Percentiles rank a stretch among this genome's conserved stretches.
Conservation (phyloP, 2,329 filamentous ascomycete species). For the Sporothrix dimorphospora region DNA sequence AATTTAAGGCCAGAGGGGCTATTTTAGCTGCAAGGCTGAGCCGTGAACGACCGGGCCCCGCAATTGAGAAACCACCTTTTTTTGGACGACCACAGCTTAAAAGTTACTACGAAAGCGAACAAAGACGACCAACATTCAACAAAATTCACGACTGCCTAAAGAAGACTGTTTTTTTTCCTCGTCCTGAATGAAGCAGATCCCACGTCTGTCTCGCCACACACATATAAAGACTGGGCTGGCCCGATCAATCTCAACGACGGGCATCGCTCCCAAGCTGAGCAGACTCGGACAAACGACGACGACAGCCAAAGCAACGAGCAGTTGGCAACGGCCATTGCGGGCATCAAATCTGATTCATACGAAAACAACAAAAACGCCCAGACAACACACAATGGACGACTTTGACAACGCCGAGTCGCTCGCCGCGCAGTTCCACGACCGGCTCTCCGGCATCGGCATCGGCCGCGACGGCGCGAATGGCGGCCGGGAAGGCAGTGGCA, state of each 20-base stretch:
- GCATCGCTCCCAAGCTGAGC: background rate
- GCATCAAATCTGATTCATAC: background rate
- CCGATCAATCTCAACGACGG: background rate
- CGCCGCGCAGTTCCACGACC: slow-evolving; percentile 32
- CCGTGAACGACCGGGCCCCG: background rate
- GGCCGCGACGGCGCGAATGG: background rate
- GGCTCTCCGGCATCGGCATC: slow-evolving; percentile 28
- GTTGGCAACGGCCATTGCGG: background rate
- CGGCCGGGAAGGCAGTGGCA: background rate
- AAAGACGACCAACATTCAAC: background rate
- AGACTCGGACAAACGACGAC: background rate
- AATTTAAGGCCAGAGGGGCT: background rate
- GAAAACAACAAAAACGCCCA: background rate
- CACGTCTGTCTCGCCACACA: background rate
- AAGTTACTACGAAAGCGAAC: background rate
- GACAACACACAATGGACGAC: slow-evolving; percentile 25
- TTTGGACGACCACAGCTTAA: background rate
- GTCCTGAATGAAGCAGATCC: background rate
- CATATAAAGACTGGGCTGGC: background rate
- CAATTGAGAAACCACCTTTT: background rate
- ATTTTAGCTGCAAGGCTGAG: slow-evolving; percentile 15
- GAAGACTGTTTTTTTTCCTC: background rate
- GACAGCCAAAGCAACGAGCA: background rate
- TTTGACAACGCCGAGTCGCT: slow-evolving; percentile 32
- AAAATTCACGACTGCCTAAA: background rate